phyloP scores from a whole-genome alignment of 257 asterid genomes.

The Anisodus acutangulus region DNA sequence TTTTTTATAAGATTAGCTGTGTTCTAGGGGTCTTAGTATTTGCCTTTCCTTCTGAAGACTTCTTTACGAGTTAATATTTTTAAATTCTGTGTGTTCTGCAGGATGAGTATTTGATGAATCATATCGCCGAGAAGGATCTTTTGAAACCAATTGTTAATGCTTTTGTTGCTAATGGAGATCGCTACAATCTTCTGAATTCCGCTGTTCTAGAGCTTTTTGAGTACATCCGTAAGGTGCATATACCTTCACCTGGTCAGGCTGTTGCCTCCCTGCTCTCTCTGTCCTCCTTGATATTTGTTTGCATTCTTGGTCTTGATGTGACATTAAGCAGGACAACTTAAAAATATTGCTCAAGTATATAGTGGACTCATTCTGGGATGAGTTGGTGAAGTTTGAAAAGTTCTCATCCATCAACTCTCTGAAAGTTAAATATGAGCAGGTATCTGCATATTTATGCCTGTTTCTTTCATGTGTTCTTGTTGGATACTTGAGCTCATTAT shows the following conservation, averaged over 20 bases:
- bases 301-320: background rate
- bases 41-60: background rate
- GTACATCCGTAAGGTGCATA: conserved; percentile 68
- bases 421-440: conserved; percentile 95
- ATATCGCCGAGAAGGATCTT: conserved; percentile 74
- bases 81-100: conserved; percentile 45
- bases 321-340: conserved; percentile 75
- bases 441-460: conserved; percentile 36
- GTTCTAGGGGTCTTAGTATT: conserved; percentile 9
- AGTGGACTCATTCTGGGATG: conserved; percentile 87
- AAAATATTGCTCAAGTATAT: conserved; percentile 73
- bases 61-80: background rate
- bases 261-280: conserved; percentile 3
- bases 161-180: conserved; percentile 85
- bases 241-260: conserved; percentile 28
- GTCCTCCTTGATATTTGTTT: background rate
- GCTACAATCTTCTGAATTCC: conserved; percentile 95
- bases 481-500: conserved; percentile 14
- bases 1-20: background rate
- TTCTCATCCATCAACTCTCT: conserved; percentile 68
- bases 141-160: conserved; percentile 83
- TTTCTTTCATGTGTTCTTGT: background rate
- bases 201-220: conserved; percentile 91
- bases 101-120: conserved; percentile 93
- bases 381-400: conserved; percentile 67